Conservation (phyloP, 2,329 filamentous ascomycete species). For the Parastagonospora nodorum region DNA sequence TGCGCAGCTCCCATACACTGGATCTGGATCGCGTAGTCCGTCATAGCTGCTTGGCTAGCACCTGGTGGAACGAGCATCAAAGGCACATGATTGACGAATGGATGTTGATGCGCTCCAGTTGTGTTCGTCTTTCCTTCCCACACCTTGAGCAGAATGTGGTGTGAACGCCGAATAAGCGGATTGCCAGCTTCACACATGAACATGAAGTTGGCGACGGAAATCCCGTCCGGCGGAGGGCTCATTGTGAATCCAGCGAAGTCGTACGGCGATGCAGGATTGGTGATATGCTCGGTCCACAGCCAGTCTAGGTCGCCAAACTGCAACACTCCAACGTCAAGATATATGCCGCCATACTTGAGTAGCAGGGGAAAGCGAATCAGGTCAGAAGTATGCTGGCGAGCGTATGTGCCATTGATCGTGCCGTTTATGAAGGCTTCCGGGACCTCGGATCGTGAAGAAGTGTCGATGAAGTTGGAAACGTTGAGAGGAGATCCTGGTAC, state of each 20-base stretch:
- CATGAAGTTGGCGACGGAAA: conserved; percentile 29
- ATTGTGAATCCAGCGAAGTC: conserved; percentile 33
- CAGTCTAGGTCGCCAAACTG: conserved; percentile 62
- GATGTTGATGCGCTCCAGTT: conserved; percentile 54
- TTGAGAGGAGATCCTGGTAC: conserved; percentile 53
- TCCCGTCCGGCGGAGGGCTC: conserved; percentile 17
- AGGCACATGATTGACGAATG: conserved; percentile 56
- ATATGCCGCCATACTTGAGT: conserved; percentile 63
- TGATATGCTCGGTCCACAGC: conserved; percentile 59
- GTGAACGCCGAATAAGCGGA: conserved; percentile 55
- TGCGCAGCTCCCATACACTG: conserved; percentile 59
- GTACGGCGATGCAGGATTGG: conserved; percentile 54
- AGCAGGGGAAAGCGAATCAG: conserved; percentile 63
- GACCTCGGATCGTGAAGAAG: conserved; percentile 51
- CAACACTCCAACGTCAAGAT: conserved; percentile 62
- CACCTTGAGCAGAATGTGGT: conserved; percentile 57
- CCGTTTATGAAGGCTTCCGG: conserved; percentile 58
- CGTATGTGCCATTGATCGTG: conserved; percentile 56
- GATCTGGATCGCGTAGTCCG: conserved; percentile 64
- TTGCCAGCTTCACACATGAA: conserved; percentile 46
- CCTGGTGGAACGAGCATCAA: conserved; percentile 51
- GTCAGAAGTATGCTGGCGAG: conserved; percentile 61
- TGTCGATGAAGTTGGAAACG: conserved; percentile 56
- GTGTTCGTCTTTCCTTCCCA: conserved; percentile 52
- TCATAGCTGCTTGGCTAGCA: conserved; percentile 52